Evolutionary conservation across 345 rosid genomes (phyloP).

Genomic region (Lumnitzera littorea): DNA sequence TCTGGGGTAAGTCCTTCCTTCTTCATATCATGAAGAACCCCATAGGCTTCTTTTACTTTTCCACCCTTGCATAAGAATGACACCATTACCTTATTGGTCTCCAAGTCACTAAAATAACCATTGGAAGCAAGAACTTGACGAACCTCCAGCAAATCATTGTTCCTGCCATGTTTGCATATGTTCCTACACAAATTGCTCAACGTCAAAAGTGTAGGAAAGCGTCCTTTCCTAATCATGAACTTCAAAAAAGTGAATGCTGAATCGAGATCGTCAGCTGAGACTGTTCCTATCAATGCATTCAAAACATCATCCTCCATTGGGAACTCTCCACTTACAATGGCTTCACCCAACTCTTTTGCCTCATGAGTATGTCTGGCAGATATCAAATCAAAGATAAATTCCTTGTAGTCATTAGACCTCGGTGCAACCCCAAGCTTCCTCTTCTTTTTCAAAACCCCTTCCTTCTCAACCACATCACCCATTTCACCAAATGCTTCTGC

Average conservation of each 20-base stretch:
- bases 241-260: constrained; percentile 45
- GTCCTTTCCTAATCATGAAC: constrained; percentile 47
- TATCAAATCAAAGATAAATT: constrained; percentile 54
- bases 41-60: constrained; percentile 71
- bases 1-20: constrained; percentile 61
- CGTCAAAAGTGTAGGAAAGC: constrained; percentile 48
- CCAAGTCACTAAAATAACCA: constrained; percentile 44
- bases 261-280: constrained; percentile 56
- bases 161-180: constrained; percentile 51
- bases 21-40: constrained; percentile 71
- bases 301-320: constrained; percentile 64
- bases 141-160: constrained; percentile 42
- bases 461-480: constrained; percentile 50
- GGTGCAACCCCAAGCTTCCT: constrained; percentile 93
- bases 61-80: constrained; percentile 67
- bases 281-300: constrained; percentile 62
- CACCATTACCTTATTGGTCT: constrained; percentile 52
- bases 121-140: constrained; percentile 40
- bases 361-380: constrained; percentile 41
- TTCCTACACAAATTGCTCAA: constrained; percentile 61
- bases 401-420: constrained; percentile 60
- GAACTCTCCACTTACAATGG: constrained; percentile 61
- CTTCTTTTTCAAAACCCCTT: constrained; percentile 70
- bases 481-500: constrained; percentile 54
- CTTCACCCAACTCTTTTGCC: constrained; percentile 65